phyloP scores from a whole-genome alignment of 148 eudicot species.

The Simmondsia chinensis region DNA sequence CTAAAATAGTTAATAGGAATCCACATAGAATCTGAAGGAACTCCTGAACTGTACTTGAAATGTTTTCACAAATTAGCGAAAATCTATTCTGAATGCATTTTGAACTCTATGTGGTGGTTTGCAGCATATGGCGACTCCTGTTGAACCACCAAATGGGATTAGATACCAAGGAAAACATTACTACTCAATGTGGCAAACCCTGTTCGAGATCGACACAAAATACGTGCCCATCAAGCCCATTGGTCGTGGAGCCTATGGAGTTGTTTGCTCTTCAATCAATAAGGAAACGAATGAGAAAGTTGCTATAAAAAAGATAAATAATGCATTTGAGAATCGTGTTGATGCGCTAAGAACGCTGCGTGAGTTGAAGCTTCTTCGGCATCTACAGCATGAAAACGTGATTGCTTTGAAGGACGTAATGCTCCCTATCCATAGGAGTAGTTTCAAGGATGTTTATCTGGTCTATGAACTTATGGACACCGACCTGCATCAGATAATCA shows the following conservation, averaged over 20 bases:
- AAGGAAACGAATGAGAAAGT: constrained; percentile 59
- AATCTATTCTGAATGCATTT: too few species aligned
- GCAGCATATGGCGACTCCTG: constrained; percentile 50
- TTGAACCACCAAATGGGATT: constrained; percentile 55
- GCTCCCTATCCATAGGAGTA: constrained; percentile 41
- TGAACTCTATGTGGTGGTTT: constrained; percentile 3
- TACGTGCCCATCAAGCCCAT: constrained; percentile 62
- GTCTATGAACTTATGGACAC: constrained; percentile 74
- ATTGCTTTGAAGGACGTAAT: constrained; percentile 65
- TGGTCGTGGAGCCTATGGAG: constrained; percentile 61
- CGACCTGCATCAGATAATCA: constrained; percentile 65
- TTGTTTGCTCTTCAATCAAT: constrained; percentile 56
- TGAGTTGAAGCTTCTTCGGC: constrained; percentile 52
- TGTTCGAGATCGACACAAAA: constrained; percentile 61
- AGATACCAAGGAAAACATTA: constrained; percentile 51
- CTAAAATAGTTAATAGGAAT: too few species aligned
- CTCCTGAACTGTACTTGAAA: too few species aligned
- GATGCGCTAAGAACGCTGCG: constrained; percentile 69
- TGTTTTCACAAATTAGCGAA: too few species aligned
- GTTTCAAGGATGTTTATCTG: constrained; percentile 61
- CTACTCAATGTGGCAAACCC: constrained; percentile 55
- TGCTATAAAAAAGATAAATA: constrained; percentile 57
- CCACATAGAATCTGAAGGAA: too few species aligned
- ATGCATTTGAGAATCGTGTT: constrained; percentile 53
- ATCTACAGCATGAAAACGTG: constrained; percentile 55